Base-by-base conservation (phyloP, 805 yeast genomes). In the Monosporozyma servazzii region DNA sequence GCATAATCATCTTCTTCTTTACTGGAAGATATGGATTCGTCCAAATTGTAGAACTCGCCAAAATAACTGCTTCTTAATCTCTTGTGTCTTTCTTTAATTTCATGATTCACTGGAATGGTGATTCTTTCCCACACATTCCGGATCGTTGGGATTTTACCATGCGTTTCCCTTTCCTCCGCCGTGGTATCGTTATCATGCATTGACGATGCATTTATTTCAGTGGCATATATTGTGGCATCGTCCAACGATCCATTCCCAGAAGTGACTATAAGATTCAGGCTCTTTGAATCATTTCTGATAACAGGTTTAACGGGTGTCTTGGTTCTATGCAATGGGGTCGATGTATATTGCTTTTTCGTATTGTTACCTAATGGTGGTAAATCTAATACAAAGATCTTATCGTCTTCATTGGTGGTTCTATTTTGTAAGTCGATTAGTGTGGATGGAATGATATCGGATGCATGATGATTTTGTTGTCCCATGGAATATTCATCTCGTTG, bases 151-250 rank as follows among this genome's bases (percentile, higher is more conserved):
- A 65, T 49, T 3, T 15, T 33, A 45, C 33, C 33, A 8, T 21
- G 25, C 11, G 44, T 5, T 18, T 20, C 25, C 11, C 23, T 41
- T 8, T 21, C 17, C 29, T 17, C 23, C 23, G 29, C 10, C 6
- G 6, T 10, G 9, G 17, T 3, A 45, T 56, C 56, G 30, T 41
- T 53, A 17, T 48, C 48, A 29, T 55, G 51, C 15, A 53, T 53
- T n/a, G 57, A 30, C 9, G 59, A 49, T 2, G 66, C 58, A 47
- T 65, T 65, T 1, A 65, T 63, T 51, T 65, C 69, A 9, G 69
- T 65, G 23, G 68, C 69, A 53, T 58, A 65, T 13, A 65, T 59
- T 25, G 69, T 64, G 6, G 69, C 69, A 49, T 65, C 67, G 45
- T 59, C 58, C 37, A 59, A 45, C 13, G 64, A 61, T 8, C 67